Evolutionary conservation across 2,329 filamentous ascomycete genomes (phyloP).

Genomic region (Phyllosticta citriasiana): DNA sequence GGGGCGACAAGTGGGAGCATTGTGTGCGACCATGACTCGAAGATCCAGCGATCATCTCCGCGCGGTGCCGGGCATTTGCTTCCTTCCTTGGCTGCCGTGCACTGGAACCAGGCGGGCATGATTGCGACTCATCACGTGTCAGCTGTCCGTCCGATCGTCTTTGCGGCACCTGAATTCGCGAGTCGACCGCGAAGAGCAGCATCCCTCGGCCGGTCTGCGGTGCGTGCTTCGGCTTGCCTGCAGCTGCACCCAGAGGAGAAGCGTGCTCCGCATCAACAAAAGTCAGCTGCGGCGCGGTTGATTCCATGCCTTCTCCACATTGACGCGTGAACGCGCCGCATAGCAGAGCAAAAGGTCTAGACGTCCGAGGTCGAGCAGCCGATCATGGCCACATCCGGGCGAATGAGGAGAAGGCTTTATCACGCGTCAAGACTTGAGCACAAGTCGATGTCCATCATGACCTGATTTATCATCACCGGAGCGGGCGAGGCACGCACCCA

Average conservation of each 20-base stretch:
- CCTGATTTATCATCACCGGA: slow-evolving; percentile 7
- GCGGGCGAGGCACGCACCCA: slow-evolving; percentile 4
- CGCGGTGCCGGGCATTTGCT: slow-evolving; percentile 2
- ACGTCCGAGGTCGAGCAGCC: background rate
- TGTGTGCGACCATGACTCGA: slow-evolving; percentile 9
- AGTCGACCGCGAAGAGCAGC: background rate
- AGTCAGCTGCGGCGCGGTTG: background rate
- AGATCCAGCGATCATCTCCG: slow-evolving; percentile 5
- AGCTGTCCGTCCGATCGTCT: background rate
- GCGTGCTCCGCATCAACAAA: background rate
- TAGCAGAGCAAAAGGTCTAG: background rate
- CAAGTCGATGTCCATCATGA: slow-evolving; percentile 6
- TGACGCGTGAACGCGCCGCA: background rate
- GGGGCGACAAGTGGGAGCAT: slow-evolving; percentile 4
- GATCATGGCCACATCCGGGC: background rate
- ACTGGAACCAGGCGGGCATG: too few species aligned
- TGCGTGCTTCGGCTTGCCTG: background rate
- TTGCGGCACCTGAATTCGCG: background rate
- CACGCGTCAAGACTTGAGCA: background rate
- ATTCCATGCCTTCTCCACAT: background rate
- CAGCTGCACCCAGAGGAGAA: background rate
- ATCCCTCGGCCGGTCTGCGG: background rate
- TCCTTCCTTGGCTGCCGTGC: background rate
- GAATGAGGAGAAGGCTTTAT: background rate
- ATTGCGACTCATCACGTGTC: background rate